Evolutionary conservation across 306 rosid species (phyloP), one percentile per base, ranked within the genome.

Genomic region (Lathyrus oleraceus): DNA sequence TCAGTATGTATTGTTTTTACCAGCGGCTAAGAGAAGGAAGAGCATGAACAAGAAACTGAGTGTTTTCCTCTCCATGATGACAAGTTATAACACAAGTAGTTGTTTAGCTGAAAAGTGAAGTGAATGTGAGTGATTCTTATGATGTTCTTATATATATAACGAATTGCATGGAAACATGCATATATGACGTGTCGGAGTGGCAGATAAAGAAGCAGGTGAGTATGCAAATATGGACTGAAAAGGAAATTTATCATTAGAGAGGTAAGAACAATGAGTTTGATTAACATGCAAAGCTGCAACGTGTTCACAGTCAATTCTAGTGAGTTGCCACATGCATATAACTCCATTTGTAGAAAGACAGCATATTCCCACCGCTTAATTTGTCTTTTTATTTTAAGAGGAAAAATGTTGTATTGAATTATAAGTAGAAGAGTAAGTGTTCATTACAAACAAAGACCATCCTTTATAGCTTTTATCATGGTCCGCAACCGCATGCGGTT

Each of bases 251-350:
- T 7, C 14, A 43, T 43, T 47, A n/a, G 8, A 32, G 39, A 35
- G 0, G 39, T 35, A 8, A 35, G 10, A 35, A 15, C 19, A 45
- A 45, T 45, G 51, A 14, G 52, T 45, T 49, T 16, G 56, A 15
- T 19, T 51, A 21, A 53, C 60, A 53, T 53, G 60, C 60, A 53
- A 20, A 20, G 32, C 60, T 21, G 60, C 32, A 53, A 53, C 60
- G 60, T 21, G 60, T 53, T 28, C 38, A 20, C 21, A 9, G 5
- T n/a, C 10, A 65, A 32, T 17, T 14, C 39, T 27, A 28, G 14
- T 28, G 35, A 42, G 17, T 14, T 56, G 73, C 67, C 58, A 74
- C 59, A 1, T 15, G 20, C 6, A 32, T 45, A 19, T 12, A 57
- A 1, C 43, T 69, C 5, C 65, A 56, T 14, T 40, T 0, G 10